A percentile compares a stretch with the other conserved stretches of the same genome.
phyloP scores from a whole-genome alignment of 371 early-diverging fungal species.

The Coelomomyces lativittatus region DNA sequence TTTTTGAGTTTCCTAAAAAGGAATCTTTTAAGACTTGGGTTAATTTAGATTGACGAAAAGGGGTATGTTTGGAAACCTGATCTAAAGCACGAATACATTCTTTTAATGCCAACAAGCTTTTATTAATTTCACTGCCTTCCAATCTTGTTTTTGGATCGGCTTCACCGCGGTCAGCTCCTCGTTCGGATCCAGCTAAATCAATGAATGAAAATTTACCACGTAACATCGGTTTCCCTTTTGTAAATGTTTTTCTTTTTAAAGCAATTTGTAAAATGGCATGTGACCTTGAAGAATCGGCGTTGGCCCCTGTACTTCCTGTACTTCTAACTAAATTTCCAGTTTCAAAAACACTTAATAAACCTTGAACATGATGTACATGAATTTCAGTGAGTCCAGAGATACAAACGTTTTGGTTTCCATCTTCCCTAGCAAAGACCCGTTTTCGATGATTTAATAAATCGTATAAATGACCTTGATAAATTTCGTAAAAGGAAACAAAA shows the following conservation, averaged over 20 bases:
- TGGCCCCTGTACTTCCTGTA: constrained; percentile 87
- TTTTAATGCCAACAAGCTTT: constrained; percentile 85
- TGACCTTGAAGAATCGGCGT: constrained; percentile 86
- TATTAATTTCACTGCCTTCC: constrained; percentile 98
- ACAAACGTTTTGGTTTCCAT: constrained; percentile 81
- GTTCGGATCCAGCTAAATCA: constrained; percentile 96
- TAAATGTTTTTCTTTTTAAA: constrained; percentile 46
- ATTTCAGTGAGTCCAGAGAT: constrained; percentile 68
- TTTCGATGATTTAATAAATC: constrained; percentile 77
- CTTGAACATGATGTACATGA: constrained; percentile 52
- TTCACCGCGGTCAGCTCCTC: constrained; percentile 93
- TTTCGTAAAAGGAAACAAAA: constrained; percentile 82
- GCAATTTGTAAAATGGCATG: constrained; percentile 92
- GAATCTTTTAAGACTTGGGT: constrained; percentile 95
- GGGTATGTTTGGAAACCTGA: constrained; percentile 76
- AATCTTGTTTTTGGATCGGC: constrained; percentile 70
- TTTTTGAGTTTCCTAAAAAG: constrained; percentile 87
- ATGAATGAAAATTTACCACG: constrained; percentile 86
- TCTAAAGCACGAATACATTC: constrained; percentile 95
- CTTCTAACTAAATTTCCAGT: constrained; percentile 68
- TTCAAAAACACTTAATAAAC: constrained; percentile 73
- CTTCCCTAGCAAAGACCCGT: constrained; percentile 75
- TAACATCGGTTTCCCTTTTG: constrained; percentile 10
- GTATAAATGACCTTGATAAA: constrained; percentile 88
- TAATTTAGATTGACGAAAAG: constrained; percentile 90